Base-by-base conservation (phyloP, 2,329 filamentous ascomycete species). In the Bimuria novae-zelandiae region DNA sequence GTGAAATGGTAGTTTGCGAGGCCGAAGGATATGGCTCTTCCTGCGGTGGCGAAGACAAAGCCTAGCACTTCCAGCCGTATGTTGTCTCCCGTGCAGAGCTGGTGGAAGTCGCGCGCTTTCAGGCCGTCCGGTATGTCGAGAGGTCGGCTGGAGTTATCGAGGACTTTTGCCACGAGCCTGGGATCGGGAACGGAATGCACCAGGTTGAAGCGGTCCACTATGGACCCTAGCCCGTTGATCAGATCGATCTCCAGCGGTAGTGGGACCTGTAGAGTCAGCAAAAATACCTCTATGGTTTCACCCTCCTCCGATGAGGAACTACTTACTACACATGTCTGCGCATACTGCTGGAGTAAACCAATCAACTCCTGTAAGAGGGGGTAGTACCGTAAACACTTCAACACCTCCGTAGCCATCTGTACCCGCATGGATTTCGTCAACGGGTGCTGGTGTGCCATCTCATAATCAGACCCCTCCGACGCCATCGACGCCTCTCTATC, bases 1-100 rank as follows among this genome's bases (percentile, higher is more conserved):
- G 49, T 61, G 51, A 63, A 65, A 1, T 54, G 52, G 29, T 65
- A 62, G 3, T 59, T 55, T 5, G 51, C 59, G 12, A 65, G 59
- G 1, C 63, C 68, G 32, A 68, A 71, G 0, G 62, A 59, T 1
- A 69, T 48, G 8, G 67, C 63, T 48, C 73, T 36, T 36, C 74
- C 76, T 2, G 76, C 75, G 4, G 72, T 65, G 22, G 72, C 64
- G 32, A 75, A 68, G 4, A 77, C 52, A 10, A 72, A 63, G 0
- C 72, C 75, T 10, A 77, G 64, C 4, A 70, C 71, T 30, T 78
- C 75, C 4, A 77, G 57, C 1, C 76, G 72, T 30, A 76, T 55
- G 16, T 70, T 66, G 12, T 65, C 58, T 0, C 74, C 75, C 0
- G 74, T 76, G 49, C 70, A 76, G 1, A 75, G 52, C 14, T 62